Evolutionary conservation across 345 rosid species (phyloP).

Genomic region (Turnera subulata): DNA sequence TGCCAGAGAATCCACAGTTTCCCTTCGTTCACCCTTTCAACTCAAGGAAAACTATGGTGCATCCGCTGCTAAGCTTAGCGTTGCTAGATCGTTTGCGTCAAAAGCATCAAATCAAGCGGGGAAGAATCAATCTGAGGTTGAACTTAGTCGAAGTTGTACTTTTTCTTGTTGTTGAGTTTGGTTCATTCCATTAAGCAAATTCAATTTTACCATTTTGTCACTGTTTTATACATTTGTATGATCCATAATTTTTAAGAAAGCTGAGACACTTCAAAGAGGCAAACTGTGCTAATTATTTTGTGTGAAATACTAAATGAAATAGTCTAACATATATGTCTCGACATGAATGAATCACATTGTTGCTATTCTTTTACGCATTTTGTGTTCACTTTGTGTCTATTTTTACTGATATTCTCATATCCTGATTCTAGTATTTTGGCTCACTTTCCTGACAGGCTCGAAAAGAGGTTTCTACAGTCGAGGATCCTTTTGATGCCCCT

Average conservation of each 20-base stretch:
- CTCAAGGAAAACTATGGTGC: slow-evolving; percentile 19
- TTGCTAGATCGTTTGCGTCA: slow-evolving; percentile 67
- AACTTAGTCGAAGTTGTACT: slow-evolving; percentile 13
- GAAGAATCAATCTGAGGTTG: slow-evolving; percentile 56
- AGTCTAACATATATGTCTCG: not conserved
- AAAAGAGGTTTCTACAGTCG: slow-evolving; percentile 80
- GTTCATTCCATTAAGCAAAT: no score
- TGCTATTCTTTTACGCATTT: not conserved
- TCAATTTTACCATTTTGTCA: no score
- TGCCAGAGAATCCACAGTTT: slow-evolving; percentile 19
- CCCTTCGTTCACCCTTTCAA: slow-evolving; percentile 22
- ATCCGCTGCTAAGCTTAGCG: slow-evolving; percentile 22
- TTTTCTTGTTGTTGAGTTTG: not conserved
- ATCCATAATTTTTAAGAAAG: not conserved
- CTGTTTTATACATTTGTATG: no score
- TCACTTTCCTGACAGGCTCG: slow-evolving; percentile 43
- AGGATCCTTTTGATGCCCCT: slow-evolving; percentile 96
- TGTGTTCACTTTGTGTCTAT: not conserved
- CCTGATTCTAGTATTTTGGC: slow-evolving; percentile 1
- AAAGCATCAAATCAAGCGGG: slow-evolving; percentile 46
- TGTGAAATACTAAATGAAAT: not conserved
- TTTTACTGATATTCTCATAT: not conserved
- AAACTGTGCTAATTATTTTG: not conserved
- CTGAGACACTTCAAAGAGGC: not conserved
- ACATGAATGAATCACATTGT: not conserved